Percentiles rank a stretch among this genome's conserved stretches.
phyloP scores from a whole-genome alignment of 2,329 filamentous ascomycete genomes.

The Cordyceps cateniannulata region DNA sequence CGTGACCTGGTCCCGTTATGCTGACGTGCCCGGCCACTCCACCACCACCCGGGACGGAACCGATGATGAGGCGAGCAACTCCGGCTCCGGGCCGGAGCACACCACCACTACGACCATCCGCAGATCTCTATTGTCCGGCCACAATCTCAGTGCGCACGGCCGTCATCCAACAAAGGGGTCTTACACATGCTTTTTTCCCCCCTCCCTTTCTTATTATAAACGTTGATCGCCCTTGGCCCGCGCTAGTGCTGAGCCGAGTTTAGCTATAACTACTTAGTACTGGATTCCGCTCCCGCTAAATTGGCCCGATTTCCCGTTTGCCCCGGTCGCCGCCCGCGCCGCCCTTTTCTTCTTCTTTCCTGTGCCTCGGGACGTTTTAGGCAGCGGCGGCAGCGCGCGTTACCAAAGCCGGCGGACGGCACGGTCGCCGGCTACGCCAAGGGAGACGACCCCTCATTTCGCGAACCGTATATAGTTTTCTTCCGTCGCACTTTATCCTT shows the following conservation, averaged over 20 bases:
- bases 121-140: no score
- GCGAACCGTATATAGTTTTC: neutral
- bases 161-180: no score
- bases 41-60: no score
- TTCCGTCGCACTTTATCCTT: neutral
- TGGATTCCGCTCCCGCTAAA: neutral
- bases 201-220: no score
- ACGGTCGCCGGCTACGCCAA: neutral
- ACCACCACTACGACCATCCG: no score
- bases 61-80: conserved; percentile 2
- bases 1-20: neutral
- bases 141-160: no score
- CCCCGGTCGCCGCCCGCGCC: neutral
- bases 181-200: neutral
- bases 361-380: neutral
- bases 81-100: neutral
- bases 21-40: no score
- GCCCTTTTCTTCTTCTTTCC: neutral
- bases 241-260: neutral
- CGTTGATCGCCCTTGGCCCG: neutral
- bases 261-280: neutral
- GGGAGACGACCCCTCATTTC: neutral
- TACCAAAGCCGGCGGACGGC: neutral
- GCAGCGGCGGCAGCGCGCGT: neutral
- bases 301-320: conserved; percentile 4